These are phyloP conservation scores for Porcisia deanei DNA, from an alignment of 208 protist genomes.

Conservation along the genomic window DNA sequence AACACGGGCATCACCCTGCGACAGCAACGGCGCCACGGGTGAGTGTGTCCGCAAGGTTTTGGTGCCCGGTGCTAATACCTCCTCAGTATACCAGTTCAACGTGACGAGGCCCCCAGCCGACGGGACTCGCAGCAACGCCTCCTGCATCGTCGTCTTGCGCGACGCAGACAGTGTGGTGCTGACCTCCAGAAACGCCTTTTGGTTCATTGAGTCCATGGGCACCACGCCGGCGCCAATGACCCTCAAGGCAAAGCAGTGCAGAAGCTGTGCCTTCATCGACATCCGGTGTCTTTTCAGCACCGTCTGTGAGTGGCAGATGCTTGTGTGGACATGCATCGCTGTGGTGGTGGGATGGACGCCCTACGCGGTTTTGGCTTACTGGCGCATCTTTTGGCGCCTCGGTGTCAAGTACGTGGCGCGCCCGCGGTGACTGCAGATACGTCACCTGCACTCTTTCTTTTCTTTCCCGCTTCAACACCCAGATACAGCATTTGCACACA, in stretches of 20 bases:
- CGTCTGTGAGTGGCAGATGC: slow-evolving; percentile 33
- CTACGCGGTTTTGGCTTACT: slow-evolving; percentile 11
- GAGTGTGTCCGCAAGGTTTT: slow-evolving; percentile 18
- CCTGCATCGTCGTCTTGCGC: slow-evolving; percentile 38
- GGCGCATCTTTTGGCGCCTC: slow-evolving; percentile 10
- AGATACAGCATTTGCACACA: not conserved
- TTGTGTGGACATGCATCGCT: slow-evolving; percentile 28
- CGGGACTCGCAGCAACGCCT: slow-evolving; percentile 1
- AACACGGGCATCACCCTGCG: not conserved
- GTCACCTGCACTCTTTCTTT: not conserved
- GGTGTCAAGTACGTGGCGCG: not conserved
- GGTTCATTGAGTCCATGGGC: slow-evolving; percentile 6
- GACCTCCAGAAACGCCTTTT: slow-evolving; percentile 14
- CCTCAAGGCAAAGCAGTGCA: slow-evolving; percentile 15
- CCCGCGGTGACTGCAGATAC: not conserved
- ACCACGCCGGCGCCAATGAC: slow-evolving; percentile 5
- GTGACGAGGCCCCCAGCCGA: slow-evolving; percentile 3
- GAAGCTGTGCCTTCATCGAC: slow-evolving; percentile 18
- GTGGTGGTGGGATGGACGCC: slow-evolving; percentile 22
- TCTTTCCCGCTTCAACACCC: not conserved
- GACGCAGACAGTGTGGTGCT: slow-evolving; percentile 33
- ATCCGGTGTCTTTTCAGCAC: slow-evolving; percentile 23
- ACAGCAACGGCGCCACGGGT: slow-evolving; percentile 13
- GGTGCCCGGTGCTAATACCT: slow-evolving; percentile 10
- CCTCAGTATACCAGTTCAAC: not conserved